These are phyloP conservation scores for Xerocomellus intermedius DNA, from an alignment of 768 basidiomycete species.

Conservation along the genomic window DNA sequence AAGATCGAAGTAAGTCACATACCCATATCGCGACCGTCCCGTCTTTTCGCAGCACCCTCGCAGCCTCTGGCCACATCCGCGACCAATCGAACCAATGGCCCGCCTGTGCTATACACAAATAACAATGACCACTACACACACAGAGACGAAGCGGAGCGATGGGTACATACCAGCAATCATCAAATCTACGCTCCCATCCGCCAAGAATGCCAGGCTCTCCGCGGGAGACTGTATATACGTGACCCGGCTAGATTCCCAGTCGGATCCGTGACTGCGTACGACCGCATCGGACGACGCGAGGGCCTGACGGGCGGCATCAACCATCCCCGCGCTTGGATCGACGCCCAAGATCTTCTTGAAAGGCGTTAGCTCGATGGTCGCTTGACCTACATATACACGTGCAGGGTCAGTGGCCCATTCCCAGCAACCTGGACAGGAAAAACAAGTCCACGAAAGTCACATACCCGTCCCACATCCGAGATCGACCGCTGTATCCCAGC, in stretches of 20 bases:
- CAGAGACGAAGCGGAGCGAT: too few relatives aligned
- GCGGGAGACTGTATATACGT: slow-evolving; percentile 43
- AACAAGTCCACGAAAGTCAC: slow-evolving; percentile 2
- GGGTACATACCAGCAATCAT: slow-evolving; percentile 59
- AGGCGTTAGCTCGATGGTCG: slow-evolving; percentile 53
- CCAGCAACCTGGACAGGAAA: too few relatives aligned
- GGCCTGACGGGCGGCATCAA: slow-evolving; percentile 47
- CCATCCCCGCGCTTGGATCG: slow-evolving; percentile 75
- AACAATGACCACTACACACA: too few relatives aligned
- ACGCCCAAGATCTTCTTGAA: slow-evolving; percentile 67
- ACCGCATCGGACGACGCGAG: slow-evolving; percentile 13
- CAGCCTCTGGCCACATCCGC: slow-evolving; percentile 66
- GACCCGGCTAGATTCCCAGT: slow-evolving; percentile 17
- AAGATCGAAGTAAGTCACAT: slow-evolving; percentile 13
- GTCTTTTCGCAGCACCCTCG: slow-evolving; percentile 53
- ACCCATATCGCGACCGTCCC: slow-evolving; percentile 79
- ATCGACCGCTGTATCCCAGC: slow-evolving; percentile 65
- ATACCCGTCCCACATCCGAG: slow-evolving; percentile 84
- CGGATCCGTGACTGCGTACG: not conserved
- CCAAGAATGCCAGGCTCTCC: slow-evolving; percentile 53
- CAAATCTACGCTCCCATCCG: slow-evolving; percentile 61
- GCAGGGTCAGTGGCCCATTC: not conserved
- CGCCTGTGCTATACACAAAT: slow-evolving; percentile 55
- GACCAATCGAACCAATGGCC: slow-evolving; percentile 84
- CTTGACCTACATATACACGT: slow-evolving; percentile 52